Base-by-base conservation (phyloP, 2,329 filamentous ascomycete genomes). In the Trichoderma asperellum region DNA sequence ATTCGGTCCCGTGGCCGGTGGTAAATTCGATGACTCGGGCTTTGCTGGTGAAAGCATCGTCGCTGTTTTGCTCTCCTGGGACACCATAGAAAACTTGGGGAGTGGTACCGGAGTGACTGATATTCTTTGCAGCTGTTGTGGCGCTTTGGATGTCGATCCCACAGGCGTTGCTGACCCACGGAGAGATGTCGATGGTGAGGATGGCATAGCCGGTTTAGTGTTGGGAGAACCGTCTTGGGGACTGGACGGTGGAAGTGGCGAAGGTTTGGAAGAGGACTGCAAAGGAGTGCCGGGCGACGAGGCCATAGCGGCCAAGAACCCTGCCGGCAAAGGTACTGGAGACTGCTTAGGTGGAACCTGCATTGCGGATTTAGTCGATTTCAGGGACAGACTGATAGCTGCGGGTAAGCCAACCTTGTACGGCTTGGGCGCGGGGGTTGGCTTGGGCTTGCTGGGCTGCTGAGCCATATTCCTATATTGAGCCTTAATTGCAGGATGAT, bases 251-350 rank as follows among this genome's bases (percentile, higher is more conserved):
- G 67, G 74, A 40, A 70, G 70, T 18, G 70, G 66, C 43, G 69
- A 59, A 29, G 64, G 71, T n/a, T 71, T 72, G 4, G 72, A 35
- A 35, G 70, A 61, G 14, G 74, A 56, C 6, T 52, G 61, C 24
- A 73, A 57, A 14, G 75, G 53, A 8, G 73, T 70, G 27, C 70
- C 71, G 2, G 77, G 70, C 10, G 76, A 68, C 11, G 79, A 78
- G 61, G 74, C 77, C 74, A 82, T 81, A 10, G 81, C 79, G n/a
- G 81, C 80, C 59, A 82, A 72, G 63, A 81, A 82, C 66, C 82
- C 81, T 5, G 81, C 79, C 1, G 82, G 82, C 11, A 84, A 72
- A 12, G 82, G 82, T 5, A 84, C 82, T 2, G 82, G 82, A 1
- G 82, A 83, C 68, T 83, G 76, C 72, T 82, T 83, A 16, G 77